Conservation (phyloP, 352 stramenopile genomes). For the Phytophthora citrophthora region DNA sequence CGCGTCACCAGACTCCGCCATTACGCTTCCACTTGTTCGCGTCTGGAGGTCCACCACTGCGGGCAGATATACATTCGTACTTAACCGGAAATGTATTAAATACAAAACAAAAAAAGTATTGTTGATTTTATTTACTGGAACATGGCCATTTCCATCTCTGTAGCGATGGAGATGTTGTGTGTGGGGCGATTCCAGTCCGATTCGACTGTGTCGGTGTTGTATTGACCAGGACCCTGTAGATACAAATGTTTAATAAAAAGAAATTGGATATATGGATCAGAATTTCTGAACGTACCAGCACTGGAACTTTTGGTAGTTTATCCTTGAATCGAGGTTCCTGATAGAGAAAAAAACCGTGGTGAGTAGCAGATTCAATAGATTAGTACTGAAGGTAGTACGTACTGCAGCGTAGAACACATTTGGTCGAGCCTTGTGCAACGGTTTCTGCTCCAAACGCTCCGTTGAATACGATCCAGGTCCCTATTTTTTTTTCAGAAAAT, state of each 20-base stretch:
- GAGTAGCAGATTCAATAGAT: not conserved
- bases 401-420: slow-evolving; percentile 78
- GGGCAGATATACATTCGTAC: slow-evolving; percentile 6
- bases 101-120: too few species aligned
- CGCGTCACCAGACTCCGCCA: slow-evolving; percentile 32
- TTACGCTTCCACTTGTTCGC: slow-evolving; percentile 24
- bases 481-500: slow-evolving; percentile 25
- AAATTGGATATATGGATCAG: not conserved
- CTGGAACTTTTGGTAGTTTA: slow-evolving; percentile 55
- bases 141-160: slow-evolving; percentile 83
- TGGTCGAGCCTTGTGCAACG: slow-evolving; percentile 65
- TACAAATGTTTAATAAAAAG: not conserved
- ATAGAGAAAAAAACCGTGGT: not conserved
- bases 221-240: slow-evolving; percentile 72
- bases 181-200: slow-evolving; percentile 88
- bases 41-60: slow-evolving; percentile 21
- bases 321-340: slow-evolving; percentile 83
- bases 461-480: slow-evolving; percentile 69
- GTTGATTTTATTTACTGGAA: slow-evolving; percentile 30
- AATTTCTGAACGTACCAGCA: slow-evolving; percentile 45
- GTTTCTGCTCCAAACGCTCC: slow-evolving; percentile 48
- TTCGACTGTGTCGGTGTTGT: slow-evolving; percentile 74
- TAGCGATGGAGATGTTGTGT: slow-evolving; percentile 88
- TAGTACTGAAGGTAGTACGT: slow-evolving; percentile 10
- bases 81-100: not conserved